Percentiles rank a stretch among this genome's conserved stretches.
phyloP scores from a whole-genome alignment of 1,284 basidiomycete genomes.

The Vanrija pseudolonga region DNA sequence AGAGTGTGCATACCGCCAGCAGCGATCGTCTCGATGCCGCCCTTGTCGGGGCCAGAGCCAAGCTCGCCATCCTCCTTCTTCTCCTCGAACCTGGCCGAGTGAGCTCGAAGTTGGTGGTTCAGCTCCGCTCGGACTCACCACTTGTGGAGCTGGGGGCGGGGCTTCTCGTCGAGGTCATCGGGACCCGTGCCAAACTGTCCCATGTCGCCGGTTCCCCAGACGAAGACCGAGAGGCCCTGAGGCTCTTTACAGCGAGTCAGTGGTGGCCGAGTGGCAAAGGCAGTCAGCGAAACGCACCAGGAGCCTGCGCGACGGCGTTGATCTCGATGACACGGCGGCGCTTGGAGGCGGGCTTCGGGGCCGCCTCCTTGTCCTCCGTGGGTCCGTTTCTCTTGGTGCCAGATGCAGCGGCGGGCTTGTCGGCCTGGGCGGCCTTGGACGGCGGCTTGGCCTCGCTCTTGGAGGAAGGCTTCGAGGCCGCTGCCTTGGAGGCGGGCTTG shows the following conservation, averaged over 20 bases:
- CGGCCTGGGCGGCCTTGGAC: conserved; percentile 1
- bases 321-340: conserved; percentile 17
- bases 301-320: conserved; percentile 32
- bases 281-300: conserved; percentile 20
- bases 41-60: conserved; percentile 51
- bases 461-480: conserved; percentile 19
- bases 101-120: not conserved
- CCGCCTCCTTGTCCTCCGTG: conserved; percentile 5
- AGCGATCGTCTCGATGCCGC: conserved; percentile 68
- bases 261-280: not conserved
- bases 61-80: conserved; percentile 45
- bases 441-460: conserved; percentile 5
- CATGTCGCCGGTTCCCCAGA: conserved; percentile 79
- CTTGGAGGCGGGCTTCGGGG: not conserved
- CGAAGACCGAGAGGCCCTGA: conserved; percentile 56
- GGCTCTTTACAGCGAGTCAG: not conserved
- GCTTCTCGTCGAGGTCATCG: conserved; percentile 63
- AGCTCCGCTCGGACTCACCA: conserved; percentile 35
- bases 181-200: conserved; percentile 81
- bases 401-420: conserved; percentile 1
- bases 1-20: conserved; percentile 82
- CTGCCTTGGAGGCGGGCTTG: conserved; percentile 11
- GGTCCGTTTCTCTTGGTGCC: not conserved
- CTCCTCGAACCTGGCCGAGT: conserved; percentile 43
- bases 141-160: conserved; percentile 63